Conservation (phyloP, 768 basidiomycete species). For the Panaeolus papilionaceus region DNA sequence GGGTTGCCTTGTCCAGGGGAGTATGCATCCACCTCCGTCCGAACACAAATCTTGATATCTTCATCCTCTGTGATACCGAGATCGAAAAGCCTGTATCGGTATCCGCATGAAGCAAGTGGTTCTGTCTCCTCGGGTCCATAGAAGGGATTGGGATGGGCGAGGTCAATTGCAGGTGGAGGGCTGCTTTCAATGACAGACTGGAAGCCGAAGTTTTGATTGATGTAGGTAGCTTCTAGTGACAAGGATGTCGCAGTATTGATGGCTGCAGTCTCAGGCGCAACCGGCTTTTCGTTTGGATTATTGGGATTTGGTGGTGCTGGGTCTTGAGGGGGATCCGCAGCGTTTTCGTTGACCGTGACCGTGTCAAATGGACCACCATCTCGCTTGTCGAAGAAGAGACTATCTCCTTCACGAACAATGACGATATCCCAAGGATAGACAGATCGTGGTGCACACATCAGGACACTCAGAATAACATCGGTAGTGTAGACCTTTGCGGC, state of each 20-base stretch:
- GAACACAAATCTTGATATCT: constrained; percentile 87
- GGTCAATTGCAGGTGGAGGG: constrained; percentile 69
- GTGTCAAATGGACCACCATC: constrained; percentile 97
- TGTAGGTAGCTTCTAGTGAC: constrained; percentile 96
- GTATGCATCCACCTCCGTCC: constrained; percentile 97
- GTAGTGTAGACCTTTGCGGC: constrained; percentile 92
- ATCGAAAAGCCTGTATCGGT: constrained; percentile 95
- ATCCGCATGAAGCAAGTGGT: constrained; percentile 94
- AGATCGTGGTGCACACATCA: constrained; percentile 96
- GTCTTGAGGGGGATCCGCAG: constrained; percentile 91
- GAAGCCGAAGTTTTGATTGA: constrained; percentile 98
- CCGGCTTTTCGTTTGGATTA: constrained; percentile 70
- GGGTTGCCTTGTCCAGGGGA: constrained; percentile 65
- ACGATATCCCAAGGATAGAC: constrained; percentile 99
- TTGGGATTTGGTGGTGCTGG: constrained; percentile 79
- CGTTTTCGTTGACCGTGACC: constrained; percentile 98
- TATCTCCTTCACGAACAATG: constrained; percentile 91
- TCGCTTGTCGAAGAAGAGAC: constrained; percentile 96
- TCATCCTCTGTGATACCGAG: constrained; percentile 91
- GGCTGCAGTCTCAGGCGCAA: constrained; percentile 71
- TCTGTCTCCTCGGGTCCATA: constrained; percentile 93
- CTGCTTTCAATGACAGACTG: constrained; percentile 85
- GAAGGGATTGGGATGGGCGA: constrained; percentile 94
- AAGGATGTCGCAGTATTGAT: constrained; percentile 95
- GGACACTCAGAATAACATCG: constrained; percentile 91